Conservation (phyloP, 2,329 filamentous ascomycete species). For the Calonectria ilicicola region DNA sequence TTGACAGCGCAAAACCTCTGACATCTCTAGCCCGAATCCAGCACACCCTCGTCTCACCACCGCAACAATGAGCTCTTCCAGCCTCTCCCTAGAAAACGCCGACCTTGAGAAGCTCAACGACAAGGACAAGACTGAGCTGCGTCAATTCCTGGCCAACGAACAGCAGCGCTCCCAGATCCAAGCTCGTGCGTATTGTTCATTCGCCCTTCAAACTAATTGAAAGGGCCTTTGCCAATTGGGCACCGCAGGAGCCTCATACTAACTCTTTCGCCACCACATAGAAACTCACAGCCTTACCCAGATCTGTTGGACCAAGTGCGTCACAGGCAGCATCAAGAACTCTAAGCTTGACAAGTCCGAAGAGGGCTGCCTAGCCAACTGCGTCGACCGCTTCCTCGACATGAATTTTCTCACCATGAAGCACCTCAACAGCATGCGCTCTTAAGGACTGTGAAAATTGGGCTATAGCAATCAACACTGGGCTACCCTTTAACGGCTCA, state of each 20-base stretch:
- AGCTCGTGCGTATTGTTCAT: conserved; percentile 61
- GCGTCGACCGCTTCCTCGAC: conserved; percentile 94
- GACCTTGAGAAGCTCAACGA: conserved; percentile 83
- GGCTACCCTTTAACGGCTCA: neutral
- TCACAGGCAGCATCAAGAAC: conserved; percentile 78
- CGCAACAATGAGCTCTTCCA: conserved; percentile 50
- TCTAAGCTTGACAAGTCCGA: conserved; percentile 81
- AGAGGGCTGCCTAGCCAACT: conserved; percentile 89
- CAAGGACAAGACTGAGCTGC: conserved; percentile 87
- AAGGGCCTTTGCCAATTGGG: neutral
- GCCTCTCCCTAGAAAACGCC: conserved; percentile 59
- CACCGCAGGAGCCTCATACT: neutral
- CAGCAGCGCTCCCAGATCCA: conserved; percentile 81
- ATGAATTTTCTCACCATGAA: conserved; percentile 86
- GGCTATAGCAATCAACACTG: neutral
- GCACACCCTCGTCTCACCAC: neutral
- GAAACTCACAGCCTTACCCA: conserved; percentile 71
- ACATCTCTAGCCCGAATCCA: neutral
- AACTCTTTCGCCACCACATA: conserved; percentile 40
- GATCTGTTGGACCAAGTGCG: conserved; percentile 95
- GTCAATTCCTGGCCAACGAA: conserved; percentile 87
- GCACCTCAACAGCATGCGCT: conserved; percentile 77
- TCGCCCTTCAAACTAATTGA: neutral
- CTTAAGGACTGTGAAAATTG: conserved; percentile 8
- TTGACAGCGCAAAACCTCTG: conserved; percentile 23